phyloP scores from a whole-genome alignment of 176 grass and related monocot genomes.

The Triticum urartu region DNA sequence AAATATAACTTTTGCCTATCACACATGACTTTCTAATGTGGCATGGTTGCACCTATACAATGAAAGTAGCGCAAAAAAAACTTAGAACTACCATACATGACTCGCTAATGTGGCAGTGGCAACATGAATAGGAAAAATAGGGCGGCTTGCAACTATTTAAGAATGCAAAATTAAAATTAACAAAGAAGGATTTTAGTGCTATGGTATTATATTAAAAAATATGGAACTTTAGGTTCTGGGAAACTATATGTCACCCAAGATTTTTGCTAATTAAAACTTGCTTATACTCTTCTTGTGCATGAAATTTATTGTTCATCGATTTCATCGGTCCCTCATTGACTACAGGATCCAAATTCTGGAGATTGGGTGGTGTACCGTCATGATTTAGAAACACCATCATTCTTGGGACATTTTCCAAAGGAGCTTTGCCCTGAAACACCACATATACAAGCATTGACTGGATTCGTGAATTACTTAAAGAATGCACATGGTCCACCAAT shows the following conservation, averaged over 20 bases:
- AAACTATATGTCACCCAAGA: background rate
- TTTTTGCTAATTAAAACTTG: background rate
- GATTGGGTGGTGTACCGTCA: conserved; percentile 46
- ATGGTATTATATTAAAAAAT: background rate
- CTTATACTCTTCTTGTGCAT: background rate
- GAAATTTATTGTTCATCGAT: background rate
- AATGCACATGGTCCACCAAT: conserved; percentile 23
- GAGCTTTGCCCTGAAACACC: background rate
- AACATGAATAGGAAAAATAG: too few species aligned
- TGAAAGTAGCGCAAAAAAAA: too few species aligned
- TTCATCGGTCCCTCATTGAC: background rate
- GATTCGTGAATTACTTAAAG: conserved; percentile 7
- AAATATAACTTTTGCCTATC: too few species aligned
- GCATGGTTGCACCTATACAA: too few species aligned
- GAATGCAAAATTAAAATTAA: too few species aligned
- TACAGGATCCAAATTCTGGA: conserved; percentile 36
- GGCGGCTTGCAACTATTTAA: too few species aligned
- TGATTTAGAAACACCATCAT: conserved; percentile 20
- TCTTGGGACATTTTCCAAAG: conserved; percentile 16
- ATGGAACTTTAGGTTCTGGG: background rate
- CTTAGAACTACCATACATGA: too few species aligned
- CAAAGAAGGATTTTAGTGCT: background rate
- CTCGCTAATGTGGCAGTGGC: too few species aligned
- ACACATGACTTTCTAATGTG: too few species aligned
- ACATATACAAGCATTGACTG: background rate